A percentile compares a stretch with the other conserved stretches of the same genome.
These are phyloP conservation scores for Botrytis pseudocinerea DNA, from an alignment of 2,329 filamentous ascomycete genomes.

Conservation along the genomic window DNA sequence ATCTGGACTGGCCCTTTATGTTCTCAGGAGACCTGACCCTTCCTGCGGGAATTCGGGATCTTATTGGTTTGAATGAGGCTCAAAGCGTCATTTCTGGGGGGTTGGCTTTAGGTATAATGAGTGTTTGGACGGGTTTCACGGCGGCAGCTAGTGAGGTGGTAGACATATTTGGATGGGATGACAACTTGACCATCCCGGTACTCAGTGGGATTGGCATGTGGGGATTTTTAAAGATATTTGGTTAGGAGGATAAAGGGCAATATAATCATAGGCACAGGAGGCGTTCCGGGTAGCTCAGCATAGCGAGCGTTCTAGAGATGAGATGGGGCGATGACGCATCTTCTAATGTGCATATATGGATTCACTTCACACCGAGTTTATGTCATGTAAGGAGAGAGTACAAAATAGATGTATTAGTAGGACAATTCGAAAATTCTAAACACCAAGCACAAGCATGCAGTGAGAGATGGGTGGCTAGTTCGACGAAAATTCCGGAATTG, in stretches of 20 bases:
- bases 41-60: constrained; percentile 57
- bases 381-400: constrained; percentile 15
- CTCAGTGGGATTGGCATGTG: constrained; percentile 86
- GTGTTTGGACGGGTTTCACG: constrained; percentile 82
- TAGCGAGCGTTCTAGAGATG: constrained; percentile 19
- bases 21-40: constrained; percentile 77
- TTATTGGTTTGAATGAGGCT: constrained; percentile 60
- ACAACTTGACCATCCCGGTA: constrained; percentile 95
- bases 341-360: constrained; percentile 14
- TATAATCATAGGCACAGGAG: constrained; percentile 9
- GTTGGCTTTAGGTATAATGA: constrained; percentile 76
- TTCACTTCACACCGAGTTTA: constrained; percentile 23
- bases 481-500: constrained; percentile 19
- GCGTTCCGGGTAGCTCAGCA: constrained; percentile 20
- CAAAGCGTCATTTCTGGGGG: constrained; percentile 67
- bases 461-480: constrained; percentile 21
- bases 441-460: constrained; percentile 22
- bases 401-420: constrained; percentile 18
- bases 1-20: constrained; percentile 72
- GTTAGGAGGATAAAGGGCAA: constrained; percentile 41
- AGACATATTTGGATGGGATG: constrained; percentile 91
- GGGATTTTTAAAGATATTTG: constrained; percentile 88
- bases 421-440: constrained; percentile 11
- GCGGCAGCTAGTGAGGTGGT: constrained; percentile 88
- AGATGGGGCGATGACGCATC: constrained; percentile 16